Conservation (phyloP, 2,329 filamentous ascomycete species). For the Penicillium sp. region DNA sequence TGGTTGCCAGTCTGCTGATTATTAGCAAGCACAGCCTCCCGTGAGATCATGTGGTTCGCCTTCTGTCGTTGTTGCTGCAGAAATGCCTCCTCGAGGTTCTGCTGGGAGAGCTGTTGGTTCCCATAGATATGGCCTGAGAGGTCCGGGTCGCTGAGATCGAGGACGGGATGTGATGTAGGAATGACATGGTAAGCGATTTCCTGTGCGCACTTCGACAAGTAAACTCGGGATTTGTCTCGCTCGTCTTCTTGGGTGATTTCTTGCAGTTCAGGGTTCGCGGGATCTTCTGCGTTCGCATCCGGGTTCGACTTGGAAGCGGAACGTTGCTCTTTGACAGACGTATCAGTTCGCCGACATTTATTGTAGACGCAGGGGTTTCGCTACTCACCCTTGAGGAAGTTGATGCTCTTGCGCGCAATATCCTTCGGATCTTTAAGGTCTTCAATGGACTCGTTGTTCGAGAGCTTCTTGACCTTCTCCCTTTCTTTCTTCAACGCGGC, state of each 20-base stretch:
- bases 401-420: slow-evolving; percentile 50
- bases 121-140: slow-evolving; percentile 50
- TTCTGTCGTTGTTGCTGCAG: slow-evolving; percentile 60
- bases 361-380: background rate
- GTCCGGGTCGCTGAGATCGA: slow-evolving; percentile 53
- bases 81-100: slow-evolving; percentile 64
- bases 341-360: slow-evolving; percentile 6
- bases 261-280: slow-evolving; percentile 47
- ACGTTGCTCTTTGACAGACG: slow-evolving; percentile 43
- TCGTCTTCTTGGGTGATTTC: slow-evolving; percentile 62
- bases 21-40: slow-evolving; percentile 60
- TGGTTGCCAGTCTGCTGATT: slow-evolving; percentile 63
- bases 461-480: slow-evolving; percentile 63
- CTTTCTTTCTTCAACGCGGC: slow-evolving; percentile 83
- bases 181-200: slow-evolving; percentile 71
- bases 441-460: slow-evolving; percentile 57
- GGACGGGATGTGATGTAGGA: slow-evolving; percentile 64
- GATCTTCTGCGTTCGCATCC: slow-evolving; percentile 52
- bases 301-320: slow-evolving; percentile 55
- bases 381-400: slow-evolving; percentile 44
- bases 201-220: slow-evolving; percentile 67
- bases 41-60: slow-evolving; percentile 48
- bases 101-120: slow-evolving; percentile 56
- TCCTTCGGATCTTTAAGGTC: slow-evolving; percentile 50
- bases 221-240: slow-evolving; percentile 65